Evolutionary conservation across 805 yeast species (phyloP).

Genomic region (Pichia manshurica): DNA sequence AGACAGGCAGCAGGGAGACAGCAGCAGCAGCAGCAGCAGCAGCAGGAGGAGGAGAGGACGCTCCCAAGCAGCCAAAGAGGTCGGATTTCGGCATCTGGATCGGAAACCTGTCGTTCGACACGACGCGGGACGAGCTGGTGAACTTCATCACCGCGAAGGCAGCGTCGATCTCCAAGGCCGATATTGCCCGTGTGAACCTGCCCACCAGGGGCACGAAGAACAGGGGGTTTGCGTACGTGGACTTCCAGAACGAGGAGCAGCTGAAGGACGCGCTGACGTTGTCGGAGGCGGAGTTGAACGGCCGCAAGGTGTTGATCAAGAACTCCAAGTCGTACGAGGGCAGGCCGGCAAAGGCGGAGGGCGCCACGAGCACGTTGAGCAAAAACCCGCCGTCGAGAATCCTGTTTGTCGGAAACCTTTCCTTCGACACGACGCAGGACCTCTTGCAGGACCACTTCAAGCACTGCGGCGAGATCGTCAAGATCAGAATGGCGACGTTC

Average conservation of each 20-base stretch:
- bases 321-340: slow-evolving; percentile 79
- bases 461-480: slow-evolving; percentile 82
- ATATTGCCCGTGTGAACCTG: slow-evolving; percentile 70
- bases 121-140: slow-evolving; percentile 66
- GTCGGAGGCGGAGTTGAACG: slow-evolving; percentile 69
- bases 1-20: slow-evolving; percentile 24
- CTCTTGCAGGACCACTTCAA: slow-evolving; percentile 74
- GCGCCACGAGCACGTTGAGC: slow-evolving; percentile 29
- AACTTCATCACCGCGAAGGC: slow-evolving; percentile 63
- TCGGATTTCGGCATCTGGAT: slow-evolving; percentile 83
- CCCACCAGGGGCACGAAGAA: slow-evolving; percentile 68
- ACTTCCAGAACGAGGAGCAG: slow-evolving; percentile 57
- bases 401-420: slow-evolving; percentile 85
- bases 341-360: slow-evolving; percentile 51
- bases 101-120: slow-evolving; percentile 85
- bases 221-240: slow-evolving; percentile 89
- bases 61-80: slow-evolving; percentile 25
- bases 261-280: slow-evolving; percentile 58
- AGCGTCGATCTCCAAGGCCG: slow-evolving; percentile 42
- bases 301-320: slow-evolving; percentile 82
- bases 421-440: slow-evolving; percentile 86
- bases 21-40: slow-evolving; percentile 16
- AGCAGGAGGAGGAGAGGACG: not conserved
- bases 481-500: slow-evolving; percentile 95
- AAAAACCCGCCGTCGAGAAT: slow-evolving; percentile 87